These are phyloP conservation scores for Aureobasidium namibiae DNA, from an alignment of 2,329 filamentous ascomycete species.

Conservation along the genomic window DNA sequence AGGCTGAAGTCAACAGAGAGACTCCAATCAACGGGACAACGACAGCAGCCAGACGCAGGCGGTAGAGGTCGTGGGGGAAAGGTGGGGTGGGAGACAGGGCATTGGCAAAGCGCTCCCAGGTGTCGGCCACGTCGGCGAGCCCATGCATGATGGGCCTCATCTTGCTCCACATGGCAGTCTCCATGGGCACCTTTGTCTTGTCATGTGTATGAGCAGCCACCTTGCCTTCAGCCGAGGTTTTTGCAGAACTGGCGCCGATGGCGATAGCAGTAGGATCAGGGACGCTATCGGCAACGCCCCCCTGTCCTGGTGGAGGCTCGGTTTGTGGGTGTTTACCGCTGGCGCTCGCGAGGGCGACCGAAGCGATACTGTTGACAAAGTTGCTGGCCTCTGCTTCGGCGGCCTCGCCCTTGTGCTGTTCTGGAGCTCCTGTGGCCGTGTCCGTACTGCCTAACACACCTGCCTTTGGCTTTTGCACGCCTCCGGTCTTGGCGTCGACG, in stretches of 20 bases:
- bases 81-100: slow-evolving; percentile 42
- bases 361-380: slow-evolving; percentile 65
- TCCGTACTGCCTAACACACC: slow-evolving; percentile 69
- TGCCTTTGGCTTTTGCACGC: slow-evolving; percentile 67
- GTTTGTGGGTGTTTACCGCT: slow-evolving; percentile 67
- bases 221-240: slow-evolving; percentile 44
- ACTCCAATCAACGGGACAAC: slow-evolving; percentile 35
- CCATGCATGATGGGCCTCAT: slow-evolving; percentile 65
- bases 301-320: slow-evolving; percentile 43
- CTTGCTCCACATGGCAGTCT: slow-evolving; percentile 67
- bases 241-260: slow-evolving; percentile 46
- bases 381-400: slow-evolving; percentile 77
- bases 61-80: slow-evolving; percentile 37
- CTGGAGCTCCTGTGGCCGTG: slow-evolving; percentile 70
- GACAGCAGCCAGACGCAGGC: slow-evolving; percentile 38
- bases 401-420: slow-evolving; percentile 75
- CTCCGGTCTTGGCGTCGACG: slow-evolving; percentile 61
- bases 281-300: slow-evolving; percentile 40
- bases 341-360: slow-evolving; percentile 65
- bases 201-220: slow-evolving; percentile 50
- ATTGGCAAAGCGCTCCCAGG: slow-evolving; percentile 56
- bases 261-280: slow-evolving; percentile 55
- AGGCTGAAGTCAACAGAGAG: slow-evolving; percentile 39
- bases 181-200: slow-evolving; percentile 71
- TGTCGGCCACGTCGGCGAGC: slow-evolving; percentile 51